Evolutionary conservation across 805 yeast species (phyloP).

Genomic region (Scheffersomyces coipomensis): DNA sequence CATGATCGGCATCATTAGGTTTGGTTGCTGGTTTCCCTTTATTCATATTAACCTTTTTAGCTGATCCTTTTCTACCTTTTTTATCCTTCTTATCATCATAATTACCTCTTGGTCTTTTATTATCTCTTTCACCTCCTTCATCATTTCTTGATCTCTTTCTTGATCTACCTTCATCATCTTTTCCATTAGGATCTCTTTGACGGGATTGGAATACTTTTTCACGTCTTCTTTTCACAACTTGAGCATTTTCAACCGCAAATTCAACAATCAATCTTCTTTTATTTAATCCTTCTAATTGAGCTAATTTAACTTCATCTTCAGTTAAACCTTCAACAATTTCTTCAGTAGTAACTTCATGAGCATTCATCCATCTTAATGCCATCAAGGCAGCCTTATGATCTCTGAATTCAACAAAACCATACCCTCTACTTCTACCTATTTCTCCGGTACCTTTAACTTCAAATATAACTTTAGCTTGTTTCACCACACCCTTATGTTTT

Average conservation of each 20-base stretch:
- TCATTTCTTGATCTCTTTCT: constrained; percentile 25
- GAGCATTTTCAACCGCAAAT: constrained; percentile 94
- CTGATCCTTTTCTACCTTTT: constrained; percentile 26
- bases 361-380: constrained; percentile 97
- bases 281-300: constrained; percentile 51
- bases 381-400: constrained; percentile 91
- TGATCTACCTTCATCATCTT: constrained; percentile 10
- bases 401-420: constrained; percentile 90
- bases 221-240: constrained; percentile 85
- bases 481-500: constrained; percentile 85
- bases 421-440: constrained; percentile 90
- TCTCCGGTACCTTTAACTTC: constrained; percentile 90
- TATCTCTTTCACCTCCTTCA: constrained; percentile 12
- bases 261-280: constrained; percentile 85
- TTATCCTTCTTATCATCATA: too few relatives aligned
- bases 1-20: constrained; percentile 14
- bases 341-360: constrained; percentile 72
- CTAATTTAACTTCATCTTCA: constrained; percentile 63
- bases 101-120: constrained; percentile 13
- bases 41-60: constrained; percentile 45
- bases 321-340: constrained; percentile 72
- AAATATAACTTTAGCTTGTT: constrained; percentile 88
- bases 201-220: constrained; percentile 55
- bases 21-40: constrained; percentile 26
- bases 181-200: constrained; percentile 11